These are phyloP conservation scores for Mycena rebaudengoi DNA, from an alignment of 768 basidiomycete genomes.

Conservation along the genomic window DNA sequence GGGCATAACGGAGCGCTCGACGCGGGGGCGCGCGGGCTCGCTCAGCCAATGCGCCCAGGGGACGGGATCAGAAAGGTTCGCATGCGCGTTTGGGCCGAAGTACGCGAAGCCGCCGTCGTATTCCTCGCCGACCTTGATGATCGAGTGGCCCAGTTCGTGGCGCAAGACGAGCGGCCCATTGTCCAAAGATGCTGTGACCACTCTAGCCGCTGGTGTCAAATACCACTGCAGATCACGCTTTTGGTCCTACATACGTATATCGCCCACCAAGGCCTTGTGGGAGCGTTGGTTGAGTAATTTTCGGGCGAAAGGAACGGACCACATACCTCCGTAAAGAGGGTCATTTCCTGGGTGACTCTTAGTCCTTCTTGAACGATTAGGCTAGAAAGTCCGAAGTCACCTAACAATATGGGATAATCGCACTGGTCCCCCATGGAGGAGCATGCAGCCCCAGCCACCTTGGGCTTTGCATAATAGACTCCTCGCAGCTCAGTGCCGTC, in stretches of 20 bases:
- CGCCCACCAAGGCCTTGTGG: constrained; percentile 74
- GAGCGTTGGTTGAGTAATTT: neutral
- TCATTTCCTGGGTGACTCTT: constrained; percentile 65
- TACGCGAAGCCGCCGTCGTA: constrained; percentile 84
- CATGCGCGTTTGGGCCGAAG: constrained; percentile 71
- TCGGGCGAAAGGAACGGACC: neutral
- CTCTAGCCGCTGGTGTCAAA: constrained; percentile 48
- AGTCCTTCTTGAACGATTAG: neutral
- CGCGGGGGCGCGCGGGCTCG: constrained; percentile 42
- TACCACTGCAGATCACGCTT: neutral
- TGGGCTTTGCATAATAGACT: constrained; percentile 73
- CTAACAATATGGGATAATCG: constrained; percentile 80
- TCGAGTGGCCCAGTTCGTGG: constrained; percentile 84
- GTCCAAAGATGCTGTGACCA: constrained; percentile 75
- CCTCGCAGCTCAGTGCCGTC: constrained; percentile 81
- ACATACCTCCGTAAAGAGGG: constrained; percentile 77
- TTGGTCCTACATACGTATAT: constrained; percentile 65
- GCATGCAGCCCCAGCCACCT: constrained; percentile 76
- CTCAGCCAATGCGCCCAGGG: constrained; percentile 82
- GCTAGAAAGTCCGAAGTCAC: constrained; percentile 45
- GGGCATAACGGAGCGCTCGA: constrained; percentile 79
- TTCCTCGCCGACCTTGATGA: constrained; percentile 77
- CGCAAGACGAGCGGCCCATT: constrained; percentile 81
- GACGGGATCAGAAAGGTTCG: constrained; percentile 50
- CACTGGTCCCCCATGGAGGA: constrained; percentile 68